Conservation (phyloP, 768 basidiomycete species). For the Hypsizygus marmoreus region DNA sequence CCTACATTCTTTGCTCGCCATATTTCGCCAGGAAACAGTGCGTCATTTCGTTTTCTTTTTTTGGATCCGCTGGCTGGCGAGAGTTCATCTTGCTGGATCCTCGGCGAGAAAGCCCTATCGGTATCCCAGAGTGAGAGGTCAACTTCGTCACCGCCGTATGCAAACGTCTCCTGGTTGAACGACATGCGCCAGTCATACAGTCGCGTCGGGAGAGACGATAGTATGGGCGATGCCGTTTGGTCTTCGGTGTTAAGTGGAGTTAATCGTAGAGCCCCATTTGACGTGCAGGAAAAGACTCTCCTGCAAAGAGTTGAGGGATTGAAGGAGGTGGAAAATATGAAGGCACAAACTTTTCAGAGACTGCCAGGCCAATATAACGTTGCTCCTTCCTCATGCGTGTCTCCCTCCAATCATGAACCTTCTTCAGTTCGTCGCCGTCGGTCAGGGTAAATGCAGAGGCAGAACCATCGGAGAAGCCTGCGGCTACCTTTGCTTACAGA, state of each 20-base stretch:
- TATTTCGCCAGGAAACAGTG: conserved; percentile 68
- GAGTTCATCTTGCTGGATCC: too few species aligned
- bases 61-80: conserved; percentile 19
- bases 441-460: conserved; percentile 44
- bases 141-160: conserved; percentile 86
- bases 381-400: conserved; percentile 52
- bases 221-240: conserved; percentile 23
- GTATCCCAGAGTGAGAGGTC: conserved; percentile 81
- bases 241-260: conserved; percentile 33
- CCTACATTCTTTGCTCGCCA: conserved; percentile 86
- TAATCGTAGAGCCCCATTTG: conserved; percentile 70
- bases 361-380: conserved; percentile 62
- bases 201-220: conserved; percentile 61
- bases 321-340: not conserved
- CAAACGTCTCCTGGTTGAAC: conserved; percentile 54
- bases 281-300: conserved; percentile 68
- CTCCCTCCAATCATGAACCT: conserved; percentile 63
- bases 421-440: conserved; percentile 41
- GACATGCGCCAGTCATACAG: conserved; percentile 70
- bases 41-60: conserved; percentile 60
- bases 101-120: conserved; percentile 53
- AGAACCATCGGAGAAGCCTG: conserved; percentile 65
- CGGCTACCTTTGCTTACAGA: conserved; percentile 61
- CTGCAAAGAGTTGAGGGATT: conserved; percentile 27
- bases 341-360: conserved; percentile 47